These are phyloP conservation scores for Sphenostylis stenocarpa DNA, from an alignment of 306 rosid species.

Conservation along the genomic window DNA sequence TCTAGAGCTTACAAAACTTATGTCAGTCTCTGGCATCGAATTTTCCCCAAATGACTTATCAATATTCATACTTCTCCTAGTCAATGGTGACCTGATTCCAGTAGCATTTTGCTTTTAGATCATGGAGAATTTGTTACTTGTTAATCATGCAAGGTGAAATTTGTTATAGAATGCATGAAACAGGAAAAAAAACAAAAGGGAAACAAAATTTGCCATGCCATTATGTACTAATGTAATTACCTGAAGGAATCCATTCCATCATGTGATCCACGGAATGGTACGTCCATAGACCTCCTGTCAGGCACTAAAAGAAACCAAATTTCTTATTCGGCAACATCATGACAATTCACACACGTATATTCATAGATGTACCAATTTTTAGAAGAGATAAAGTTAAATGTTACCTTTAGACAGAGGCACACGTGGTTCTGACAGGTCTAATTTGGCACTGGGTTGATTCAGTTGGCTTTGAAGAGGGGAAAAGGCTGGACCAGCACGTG, in stretches of 20 bases:
- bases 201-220: not conserved
- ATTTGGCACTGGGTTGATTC: constrained; percentile 29
- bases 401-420: constrained; percentile 41
- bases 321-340: constrained; percentile 8
- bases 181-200: not conserved
- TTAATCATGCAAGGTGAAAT: not conserved
- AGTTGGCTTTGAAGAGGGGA: constrained; percentile 48
- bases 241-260: constrained; percentile 40
- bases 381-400: constrained; percentile 21
- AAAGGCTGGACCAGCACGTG: constrained; percentile 70
- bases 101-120: not conserved
- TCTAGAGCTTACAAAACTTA: constrained; percentile 72
- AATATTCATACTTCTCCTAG: constrained; percentile 48
- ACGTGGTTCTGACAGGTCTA: constrained; percentile 37
- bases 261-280: constrained; percentile 21
- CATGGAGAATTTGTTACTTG: not conserved
- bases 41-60: constrained; percentile 58
- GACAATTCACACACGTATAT: not conserved
- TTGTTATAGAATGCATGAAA: not conserved
- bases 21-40: constrained; percentile 49
- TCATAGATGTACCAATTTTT: not conserved
- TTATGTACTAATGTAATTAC: constrained; percentile 3
- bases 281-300: constrained; percentile 44
- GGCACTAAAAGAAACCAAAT: constrained; percentile 29
- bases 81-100: constrained; percentile 84